phyloP scores from a whole-genome alignment of 2,329 filamentous ascomycete genomes.

The Fusarium lyarnte region DNA sequence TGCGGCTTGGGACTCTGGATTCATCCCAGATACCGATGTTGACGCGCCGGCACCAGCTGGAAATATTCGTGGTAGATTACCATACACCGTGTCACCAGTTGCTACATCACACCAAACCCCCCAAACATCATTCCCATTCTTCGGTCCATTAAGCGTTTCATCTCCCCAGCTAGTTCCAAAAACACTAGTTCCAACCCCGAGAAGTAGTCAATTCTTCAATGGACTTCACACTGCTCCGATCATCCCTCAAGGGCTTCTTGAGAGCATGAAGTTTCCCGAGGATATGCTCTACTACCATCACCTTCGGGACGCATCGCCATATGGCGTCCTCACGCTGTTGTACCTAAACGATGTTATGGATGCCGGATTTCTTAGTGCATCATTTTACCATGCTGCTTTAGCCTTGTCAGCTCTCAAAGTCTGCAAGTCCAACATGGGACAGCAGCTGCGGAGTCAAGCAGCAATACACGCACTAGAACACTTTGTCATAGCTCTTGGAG shows the following conservation, averaged over 20 bases:
- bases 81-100: background rate
- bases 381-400: slow-evolving; percentile 28
- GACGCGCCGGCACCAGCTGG: background rate
- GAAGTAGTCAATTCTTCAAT: background rate
- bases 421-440: background rate
- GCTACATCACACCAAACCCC: background rate
- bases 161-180: background rate
- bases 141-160: background rate
- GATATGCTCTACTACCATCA: slow-evolving; percentile 36
- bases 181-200: background rate
- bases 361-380: background rate
- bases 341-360: slow-evolving; percentile 18
- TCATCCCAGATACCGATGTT: background rate
- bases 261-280: slow-evolving; percentile 23
- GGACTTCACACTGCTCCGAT: background rate
- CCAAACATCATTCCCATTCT: background rate
- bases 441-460: background rate
- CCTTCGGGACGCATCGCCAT: slow-evolving; percentile 7
- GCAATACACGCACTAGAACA: slow-evolving; percentile 27
- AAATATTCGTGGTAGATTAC: background rate
- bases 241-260: slow-evolving; percentile 15
- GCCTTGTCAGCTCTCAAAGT: slow-evolving; percentile 24
- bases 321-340: slow-evolving; percentile 14
- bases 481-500: slow-evolving; percentile 23
- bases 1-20: background rate